These are phyloP conservation scores for Monilinia laxa DNA, from an alignment of 2,329 filamentous ascomycete genomes.

Conservation along the genomic window DNA sequence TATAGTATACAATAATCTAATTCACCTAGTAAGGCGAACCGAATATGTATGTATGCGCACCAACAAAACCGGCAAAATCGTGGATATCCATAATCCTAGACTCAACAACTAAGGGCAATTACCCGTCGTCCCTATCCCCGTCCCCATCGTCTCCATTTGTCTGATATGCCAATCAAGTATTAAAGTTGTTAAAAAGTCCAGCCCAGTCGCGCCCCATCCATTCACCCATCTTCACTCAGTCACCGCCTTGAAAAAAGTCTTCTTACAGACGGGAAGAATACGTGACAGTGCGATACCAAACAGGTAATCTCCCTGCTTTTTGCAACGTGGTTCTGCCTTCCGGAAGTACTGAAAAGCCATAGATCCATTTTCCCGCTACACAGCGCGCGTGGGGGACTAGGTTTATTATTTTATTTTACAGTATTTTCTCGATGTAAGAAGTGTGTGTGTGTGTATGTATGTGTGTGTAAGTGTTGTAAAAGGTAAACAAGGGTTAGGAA, in stretches of 20 bases:
- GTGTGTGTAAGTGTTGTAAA: not conserved
- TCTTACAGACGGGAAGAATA: not conserved
- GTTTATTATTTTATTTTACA: not conserved
- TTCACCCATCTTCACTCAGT: not conserved
- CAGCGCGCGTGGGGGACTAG: conserved; percentile 15
- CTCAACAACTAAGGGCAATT: not conserved
- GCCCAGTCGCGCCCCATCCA: conserved; percentile 8
- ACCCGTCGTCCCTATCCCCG: not conserved
- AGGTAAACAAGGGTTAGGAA: not conserved
- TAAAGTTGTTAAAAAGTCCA: not conserved
- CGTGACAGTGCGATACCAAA: too few species aligned
- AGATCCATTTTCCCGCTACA: conserved; percentile 14
- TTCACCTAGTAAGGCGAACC: conserved; percentile 18
- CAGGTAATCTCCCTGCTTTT: conserved; percentile 7
- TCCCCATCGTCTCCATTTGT: conserved; percentile 2
- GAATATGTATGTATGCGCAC: conserved; percentile 1
- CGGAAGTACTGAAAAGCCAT: conserved; percentile 5
- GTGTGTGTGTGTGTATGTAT: not conserved
- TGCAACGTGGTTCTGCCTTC: conserved; percentile 23
- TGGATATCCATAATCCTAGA: not conserved
- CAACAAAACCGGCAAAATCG: conserved; percentile 12
- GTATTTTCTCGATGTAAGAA: not conserved
- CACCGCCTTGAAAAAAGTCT: conserved; percentile 11
- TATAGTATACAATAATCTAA: not conserved
- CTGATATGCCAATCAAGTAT: not conserved